Conservation (phyloP, 495 filamentous ascomycete genomes). For the Elaphomyces granulatus region DNA sequence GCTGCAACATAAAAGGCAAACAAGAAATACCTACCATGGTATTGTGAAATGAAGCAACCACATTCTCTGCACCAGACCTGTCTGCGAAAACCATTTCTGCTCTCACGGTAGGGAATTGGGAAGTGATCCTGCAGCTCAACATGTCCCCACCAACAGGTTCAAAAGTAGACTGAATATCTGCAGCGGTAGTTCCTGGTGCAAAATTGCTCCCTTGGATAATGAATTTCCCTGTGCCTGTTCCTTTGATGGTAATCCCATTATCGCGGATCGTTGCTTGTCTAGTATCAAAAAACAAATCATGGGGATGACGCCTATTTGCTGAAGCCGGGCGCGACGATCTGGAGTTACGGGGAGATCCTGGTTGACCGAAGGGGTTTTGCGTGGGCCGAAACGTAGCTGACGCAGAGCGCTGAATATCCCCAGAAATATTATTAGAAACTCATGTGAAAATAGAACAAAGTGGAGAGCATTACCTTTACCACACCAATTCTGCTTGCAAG, state of each 20-base stretch:
- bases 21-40: constrained; percentile 67
- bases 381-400: constrained; percentile 26
- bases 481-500: constrained; percentile 66
- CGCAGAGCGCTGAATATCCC: constrained; percentile 26
- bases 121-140: constrained; percentile 54
- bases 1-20: no score
- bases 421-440: not conserved
- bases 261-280: constrained; percentile 17
- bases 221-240: constrained; percentile 52
- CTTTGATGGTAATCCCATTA: constrained; percentile 59
- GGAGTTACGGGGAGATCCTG: constrained; percentile 11
- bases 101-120: constrained; percentile 59
- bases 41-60: constrained; percentile 74
- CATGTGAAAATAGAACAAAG: not conserved
- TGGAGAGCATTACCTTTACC: constrained; percentile 41
- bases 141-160: constrained; percentile 56
- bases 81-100: constrained; percentile 74
- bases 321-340: constrained; percentile 15
- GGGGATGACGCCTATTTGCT: constrained; percentile 22
- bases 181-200: constrained; percentile 81
- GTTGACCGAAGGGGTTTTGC: constrained; percentile 13
- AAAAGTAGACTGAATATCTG: constrained; percentile 83
- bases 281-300: constrained; percentile 23
- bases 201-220: constrained; percentile 83
- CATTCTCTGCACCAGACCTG: constrained; percentile 61